A percentile compares a stretch with the other conserved stretches of the same genome.
phyloP scores from a whole-genome alignment of 2,329 filamentous ascomycete genomes.

The Ophidiomyces ophidiicola region DNA sequence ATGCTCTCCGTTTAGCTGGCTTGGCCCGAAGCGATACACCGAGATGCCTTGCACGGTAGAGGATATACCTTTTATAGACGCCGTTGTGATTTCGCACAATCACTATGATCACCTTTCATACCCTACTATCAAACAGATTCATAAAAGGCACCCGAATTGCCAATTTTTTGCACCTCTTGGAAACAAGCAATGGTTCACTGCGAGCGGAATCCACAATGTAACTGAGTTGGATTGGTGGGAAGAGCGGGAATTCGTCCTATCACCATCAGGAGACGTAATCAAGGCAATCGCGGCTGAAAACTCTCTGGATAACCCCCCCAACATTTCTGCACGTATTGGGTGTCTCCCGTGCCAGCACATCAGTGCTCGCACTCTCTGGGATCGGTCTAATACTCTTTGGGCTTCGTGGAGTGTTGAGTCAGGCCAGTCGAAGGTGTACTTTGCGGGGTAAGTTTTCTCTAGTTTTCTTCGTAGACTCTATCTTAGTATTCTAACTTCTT shows the following conservation, averaged over 20 bases:
- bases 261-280: slow-evolving; percentile 23
- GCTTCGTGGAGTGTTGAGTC: slow-evolving; percentile 70
- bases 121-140: slow-evolving; percentile 58
- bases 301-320: slow-evolving; percentile 15
- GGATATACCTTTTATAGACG: slow-evolving; percentile 54
- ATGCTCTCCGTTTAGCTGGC: slow-evolving; percentile 61
- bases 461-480: not conserved
- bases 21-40: slow-evolving; percentile 68
- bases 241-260: slow-evolving; percentile 58
- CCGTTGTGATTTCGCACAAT: slow-evolving; percentile 67
- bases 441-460: slow-evolving; percentile 46
- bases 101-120: slow-evolving; percentile 90
- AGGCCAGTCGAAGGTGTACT: slow-evolving; percentile 68
- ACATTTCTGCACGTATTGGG: slow-evolving; percentile 59
- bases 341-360: slow-evolving; percentile 80
- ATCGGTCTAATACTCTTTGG: slow-evolving; percentile 71
- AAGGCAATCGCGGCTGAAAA: slow-evolving; percentile 19
- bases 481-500: slow-evolving; percentile 9
- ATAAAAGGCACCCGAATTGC: slow-evolving; percentile 58
- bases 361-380: slow-evolving; percentile 54
- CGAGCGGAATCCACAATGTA: slow-evolving; percentile 58
- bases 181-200: slow-evolving; percentile 68
- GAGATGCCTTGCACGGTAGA: slow-evolving; percentile 60
- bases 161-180: slow-evolving; percentile 84
- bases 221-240: slow-evolving; percentile 97